Base-by-base conservation (phyloP, 2,329 filamentous ascomycete genomes). In the Keithomyces neogunnii region DNA sequence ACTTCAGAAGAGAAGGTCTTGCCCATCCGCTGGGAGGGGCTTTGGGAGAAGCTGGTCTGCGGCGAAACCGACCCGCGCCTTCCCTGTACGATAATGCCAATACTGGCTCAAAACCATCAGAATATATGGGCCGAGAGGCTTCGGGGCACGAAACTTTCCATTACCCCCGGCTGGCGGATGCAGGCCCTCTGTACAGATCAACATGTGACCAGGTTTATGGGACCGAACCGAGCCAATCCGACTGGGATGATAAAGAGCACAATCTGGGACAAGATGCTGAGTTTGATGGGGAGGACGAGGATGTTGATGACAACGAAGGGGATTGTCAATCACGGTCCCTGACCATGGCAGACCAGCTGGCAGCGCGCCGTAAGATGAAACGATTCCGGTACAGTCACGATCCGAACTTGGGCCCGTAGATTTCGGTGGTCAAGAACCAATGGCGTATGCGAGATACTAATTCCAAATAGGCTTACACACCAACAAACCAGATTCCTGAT, bases 401-500 rank as follows among this genome's bases (percentile, higher is more conserved):
- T 3, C 7, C 8, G 39, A 29, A 42, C 28, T 9, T 5, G 8
- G 30, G 28, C 38, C n/a, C 13, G 13, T 7, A 40, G 28, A 28
- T 19, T 19, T 19, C 19, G 19, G 19, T 19, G 19, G 19, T 5
- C 38, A 40, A 40, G 10, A 11, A n/a, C 11, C 13, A 19, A 26
- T 40, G 8, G 28, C 9, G 28, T 44, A 13, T 44, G n/a, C 26
- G 50, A 29, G 10, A 44, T 44, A 57, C 72, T 76, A 59, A 77
- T 60, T 33, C 26, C 47, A 47, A 32, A 36, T 61, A 95, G 91
- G 58, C 82, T 97, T 57, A 96, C 91, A 1, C 91, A 96, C 68
- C 92, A 93, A 61, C 92, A 97, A 75, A 96, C 92, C n/a, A 85
- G 92, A 11, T 97, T 95, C 62, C 74, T 97, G 51, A 95, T 96